Conservation (phyloP, 2,329 filamentous ascomycete species). For the Xylariaceae sp. region DNA sequence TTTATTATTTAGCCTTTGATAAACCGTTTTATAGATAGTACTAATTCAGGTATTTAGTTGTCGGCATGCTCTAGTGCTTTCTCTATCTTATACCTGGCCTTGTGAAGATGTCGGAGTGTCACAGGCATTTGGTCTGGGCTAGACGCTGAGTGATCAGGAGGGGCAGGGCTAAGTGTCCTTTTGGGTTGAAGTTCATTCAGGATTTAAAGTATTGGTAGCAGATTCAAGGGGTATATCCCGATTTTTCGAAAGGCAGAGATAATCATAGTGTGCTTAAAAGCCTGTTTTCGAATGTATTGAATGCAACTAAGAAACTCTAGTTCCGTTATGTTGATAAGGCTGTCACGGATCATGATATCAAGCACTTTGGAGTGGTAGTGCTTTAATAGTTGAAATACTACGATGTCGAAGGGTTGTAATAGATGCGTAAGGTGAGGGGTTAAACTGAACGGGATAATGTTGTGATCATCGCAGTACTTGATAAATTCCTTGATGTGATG, state of each 20-base stretch:
- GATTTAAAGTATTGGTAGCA: not conserved
- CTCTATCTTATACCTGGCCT: too few relatives aligned
- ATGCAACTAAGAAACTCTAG: not conserved
- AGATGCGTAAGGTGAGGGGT: not conserved
- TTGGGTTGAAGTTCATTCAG: not conserved
- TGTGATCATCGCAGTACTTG: too few relatives aligned
- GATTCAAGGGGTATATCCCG: not conserved
- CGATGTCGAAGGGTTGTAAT: not conserved
- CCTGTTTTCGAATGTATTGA: not conserved
- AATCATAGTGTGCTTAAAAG: not conserved
- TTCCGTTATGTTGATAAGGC: not conserved
- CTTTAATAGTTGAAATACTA: not conserved
- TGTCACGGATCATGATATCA: not conserved
- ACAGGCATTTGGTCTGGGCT: too few relatives aligned
- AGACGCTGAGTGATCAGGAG: too few relatives aligned
- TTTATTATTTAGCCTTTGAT: too few relatives aligned
- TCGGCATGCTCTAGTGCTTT: too few relatives aligned
- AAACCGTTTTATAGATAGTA: too few relatives aligned
- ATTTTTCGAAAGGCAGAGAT: not conserved
- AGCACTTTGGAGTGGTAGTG: not conserved
- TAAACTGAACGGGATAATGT: not conserved
- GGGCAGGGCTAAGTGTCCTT: too few relatives aligned
- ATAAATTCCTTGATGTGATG: too few relatives aligned
- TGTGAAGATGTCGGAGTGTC: too few relatives aligned
- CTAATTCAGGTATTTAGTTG: too few relatives aligned